Evolutionary conservation across 495 filamentous ascomycete genomes (phyloP), one percentile per base, ranked within the genome.

Genomic region (Halenospora varia): DNA sequence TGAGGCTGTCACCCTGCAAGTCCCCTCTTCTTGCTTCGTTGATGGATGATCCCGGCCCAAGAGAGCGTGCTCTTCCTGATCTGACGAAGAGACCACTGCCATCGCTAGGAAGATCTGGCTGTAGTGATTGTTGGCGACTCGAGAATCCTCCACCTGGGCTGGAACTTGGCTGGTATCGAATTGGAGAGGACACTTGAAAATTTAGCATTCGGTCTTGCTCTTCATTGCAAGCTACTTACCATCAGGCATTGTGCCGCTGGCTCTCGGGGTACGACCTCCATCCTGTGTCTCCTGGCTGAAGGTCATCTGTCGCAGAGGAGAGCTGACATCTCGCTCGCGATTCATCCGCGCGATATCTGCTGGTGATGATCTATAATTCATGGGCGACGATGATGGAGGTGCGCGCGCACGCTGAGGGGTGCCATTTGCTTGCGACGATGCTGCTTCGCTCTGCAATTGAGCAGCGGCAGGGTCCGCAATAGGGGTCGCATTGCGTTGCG

Each of bases 1-100:
- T 82, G n/a, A 83, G 82, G 62, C 85, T 79, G 54, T 94, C 87
- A 0, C 89, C 90, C 67, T 92, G 80, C 62, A 97, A 87, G 65
- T 96, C 92, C 61, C 87, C 88, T 54, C 92, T 86, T 68, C 88
- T 83, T 29, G 82, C 80, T 47, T 65, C 63, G 48, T 72, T 71
- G 25, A 72, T 24, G 15, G 80, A 72, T 13, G 74, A 71, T 18
- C 81, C 77, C 42, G 77, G 73, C 10, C 73, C 77, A 25, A 72
- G 70, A 10, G 81, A 72, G 24, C 82, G 68, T 8, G 83, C 80
- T 2, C 29, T 4, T 35, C 29, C 29, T 4, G 87, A 84, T 39
- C 82, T 81, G 10, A 97, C 88, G 66, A 97, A 97, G 15, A 97
- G 77, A 10, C 83, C 88, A 66, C 90, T 95, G 74, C 88, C 91